phyloP scores from a whole-genome alignment of 2,329 filamentous ascomycete species.

The Sarocladiaceae sp. region DNA sequence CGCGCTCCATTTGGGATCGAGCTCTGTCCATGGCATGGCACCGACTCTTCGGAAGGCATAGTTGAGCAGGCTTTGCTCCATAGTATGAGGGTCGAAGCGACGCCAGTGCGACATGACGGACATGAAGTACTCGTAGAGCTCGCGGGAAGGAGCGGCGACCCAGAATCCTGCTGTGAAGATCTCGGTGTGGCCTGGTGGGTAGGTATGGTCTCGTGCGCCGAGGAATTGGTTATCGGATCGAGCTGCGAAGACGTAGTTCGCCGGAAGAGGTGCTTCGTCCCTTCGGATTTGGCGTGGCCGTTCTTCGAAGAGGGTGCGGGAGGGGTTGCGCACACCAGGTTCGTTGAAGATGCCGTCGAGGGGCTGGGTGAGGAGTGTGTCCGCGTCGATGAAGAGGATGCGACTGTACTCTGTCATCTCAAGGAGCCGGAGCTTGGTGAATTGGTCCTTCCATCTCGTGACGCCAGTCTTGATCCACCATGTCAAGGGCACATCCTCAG shows the following conservation, averaged over 20 bases:
- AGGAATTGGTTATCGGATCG: constrained; percentile 27
- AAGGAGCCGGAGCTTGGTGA: constrained; percentile 38
- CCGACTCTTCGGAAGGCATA: constrained; percentile 36
- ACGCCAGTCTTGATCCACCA: constrained; percentile 32
- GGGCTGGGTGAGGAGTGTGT: constrained; percentile 28
- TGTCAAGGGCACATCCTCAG: constrained; percentile 19
- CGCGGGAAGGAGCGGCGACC: constrained; percentile 30
- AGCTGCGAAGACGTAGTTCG: constrained; percentile 28
- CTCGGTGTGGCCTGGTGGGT: constrained; percentile 26
- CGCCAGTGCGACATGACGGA: constrained; percentile 28
- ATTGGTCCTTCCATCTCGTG: constrained; percentile 35
- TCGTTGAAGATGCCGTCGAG: constrained; percentile 16
- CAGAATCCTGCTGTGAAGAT: constrained; percentile 37
- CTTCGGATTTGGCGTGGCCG: constrained; percentile 13
- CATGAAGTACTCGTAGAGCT: constrained; percentile 33
- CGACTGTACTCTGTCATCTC: constrained; percentile 35
- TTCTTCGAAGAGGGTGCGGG: neutral
- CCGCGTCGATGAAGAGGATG: constrained; percentile 39
- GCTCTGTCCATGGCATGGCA: constrained; percentile 36
- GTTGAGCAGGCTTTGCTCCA: constrained; percentile 39
- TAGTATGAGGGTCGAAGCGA: constrained; percentile 31
- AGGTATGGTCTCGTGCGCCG: constrained; percentile 26
- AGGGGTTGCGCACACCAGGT: neutral
- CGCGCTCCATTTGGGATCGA: constrained; percentile 34
- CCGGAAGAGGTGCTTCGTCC: constrained; percentile 26